Percentiles rank a stretch among this genome's conserved stretches.
phyloP scores from a whole-genome alignment of 75 land plant genomes.

The Pinus albicaulis region DNA sequence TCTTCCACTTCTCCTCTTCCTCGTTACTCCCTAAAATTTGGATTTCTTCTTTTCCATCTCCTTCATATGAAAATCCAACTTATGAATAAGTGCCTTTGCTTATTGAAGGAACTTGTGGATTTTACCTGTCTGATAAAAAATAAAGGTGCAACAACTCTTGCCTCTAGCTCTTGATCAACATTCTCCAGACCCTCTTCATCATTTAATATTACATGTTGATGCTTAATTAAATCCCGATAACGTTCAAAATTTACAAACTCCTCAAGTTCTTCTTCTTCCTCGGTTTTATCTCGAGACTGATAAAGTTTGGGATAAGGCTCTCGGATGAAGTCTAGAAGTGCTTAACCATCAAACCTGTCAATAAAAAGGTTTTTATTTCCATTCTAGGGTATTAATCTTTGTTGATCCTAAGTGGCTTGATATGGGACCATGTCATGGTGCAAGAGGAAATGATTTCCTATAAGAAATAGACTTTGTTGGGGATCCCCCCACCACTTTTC shows the following conservation, averaged over 20 bases:
- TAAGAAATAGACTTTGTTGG: constrained; percentile 73
- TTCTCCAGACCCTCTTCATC: constrained; percentile 93
- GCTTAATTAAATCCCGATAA: constrained; percentile 99
- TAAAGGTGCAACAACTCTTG: constrained; percentile 55
- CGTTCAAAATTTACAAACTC: constrained; percentile 99
- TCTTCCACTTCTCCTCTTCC: constrained; percentile 69
- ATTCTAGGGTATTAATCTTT: constrained; percentile 98
- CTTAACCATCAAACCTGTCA: constrained; percentile 98
- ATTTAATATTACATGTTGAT: constrained; percentile 89
- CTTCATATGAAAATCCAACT: constrained; percentile 96
- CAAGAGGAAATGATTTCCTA: constrained; percentile 70
- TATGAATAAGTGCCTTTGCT: constrained; percentile 91
- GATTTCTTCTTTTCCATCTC: constrained; percentile 56
- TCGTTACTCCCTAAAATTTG: constrained; percentile 48
- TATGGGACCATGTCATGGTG: constrained; percentile 87
- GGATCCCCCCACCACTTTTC: constrained; percentile 95
- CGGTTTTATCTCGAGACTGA: constrained; percentile 61
- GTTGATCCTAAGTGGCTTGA: constrained; percentile 89
- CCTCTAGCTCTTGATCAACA: constrained; percentile 87
- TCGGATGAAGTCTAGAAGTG: constrained; percentile 92
- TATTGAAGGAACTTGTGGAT: constrained; percentile 25
- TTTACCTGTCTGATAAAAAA: constrained; percentile 50
- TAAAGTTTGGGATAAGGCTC: constrained; percentile 47
- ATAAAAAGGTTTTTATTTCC: constrained; percentile 85
- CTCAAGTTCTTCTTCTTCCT: constrained; percentile 98